A percentile compares a stretch with the other conserved stretches of the same genome.
Evolutionary conservation across 2,329 filamentous ascomycete species (phyloP).

Genomic region (Phaeophleospora eucalypticola): DNA sequence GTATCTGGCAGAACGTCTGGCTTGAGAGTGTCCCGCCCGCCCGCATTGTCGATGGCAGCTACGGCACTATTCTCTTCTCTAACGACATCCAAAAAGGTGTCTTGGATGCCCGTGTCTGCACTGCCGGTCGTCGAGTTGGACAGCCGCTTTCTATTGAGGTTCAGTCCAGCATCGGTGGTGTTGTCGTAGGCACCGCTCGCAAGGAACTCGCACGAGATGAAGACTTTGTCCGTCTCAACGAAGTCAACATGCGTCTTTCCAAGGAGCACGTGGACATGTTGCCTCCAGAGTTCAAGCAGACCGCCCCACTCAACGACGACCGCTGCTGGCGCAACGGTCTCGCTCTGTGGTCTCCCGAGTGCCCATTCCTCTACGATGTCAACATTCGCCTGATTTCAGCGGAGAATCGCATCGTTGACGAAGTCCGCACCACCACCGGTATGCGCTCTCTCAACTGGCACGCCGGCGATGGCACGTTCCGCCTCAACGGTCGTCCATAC

Average conservation of each 20-base stretch:
- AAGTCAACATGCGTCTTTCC: slow-evolving; percentile 48
- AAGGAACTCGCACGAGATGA: slow-evolving; percentile 48
- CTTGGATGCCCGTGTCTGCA: slow-evolving; percentile 49
- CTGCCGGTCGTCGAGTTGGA: slow-evolving; percentile 48
- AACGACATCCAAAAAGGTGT: slow-evolving; percentile 52
- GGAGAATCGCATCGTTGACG: slow-evolving; percentile 46
- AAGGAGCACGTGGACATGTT: slow-evolving; percentile 41
- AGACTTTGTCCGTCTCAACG: slow-evolving; percentile 43
- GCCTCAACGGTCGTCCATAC: slow-evolving; percentile 55
- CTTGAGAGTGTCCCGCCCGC: slow-evolving; percentile 54
- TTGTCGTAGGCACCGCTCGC: slow-evolving; percentile 43
- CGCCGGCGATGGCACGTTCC: slow-evolving; percentile 55
- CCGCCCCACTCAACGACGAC: slow-evolving; percentile 37
- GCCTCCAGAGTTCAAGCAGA: slow-evolving; percentile 33
- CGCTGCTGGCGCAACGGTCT: slow-evolving; percentile 51
- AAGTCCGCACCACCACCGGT: slow-evolving; percentile 57
- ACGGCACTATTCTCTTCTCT: slow-evolving; percentile 55
- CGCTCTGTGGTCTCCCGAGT: slow-evolving; percentile 60
- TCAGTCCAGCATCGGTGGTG: slow-evolving; percentile 50
- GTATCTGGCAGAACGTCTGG: slow-evolving; percentile 74
- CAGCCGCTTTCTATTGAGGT: slow-evolving; percentile 51
- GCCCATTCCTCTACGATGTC: slow-evolving; percentile 56
- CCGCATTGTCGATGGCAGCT: slow-evolving; percentile 53
- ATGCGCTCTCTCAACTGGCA: slow-evolving; percentile 60
- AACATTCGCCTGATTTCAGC: slow-evolving; percentile 49